Conservation (phyloP, 768 basidiomycete genomes). For the Pisolithus marmoratus region DNA sequence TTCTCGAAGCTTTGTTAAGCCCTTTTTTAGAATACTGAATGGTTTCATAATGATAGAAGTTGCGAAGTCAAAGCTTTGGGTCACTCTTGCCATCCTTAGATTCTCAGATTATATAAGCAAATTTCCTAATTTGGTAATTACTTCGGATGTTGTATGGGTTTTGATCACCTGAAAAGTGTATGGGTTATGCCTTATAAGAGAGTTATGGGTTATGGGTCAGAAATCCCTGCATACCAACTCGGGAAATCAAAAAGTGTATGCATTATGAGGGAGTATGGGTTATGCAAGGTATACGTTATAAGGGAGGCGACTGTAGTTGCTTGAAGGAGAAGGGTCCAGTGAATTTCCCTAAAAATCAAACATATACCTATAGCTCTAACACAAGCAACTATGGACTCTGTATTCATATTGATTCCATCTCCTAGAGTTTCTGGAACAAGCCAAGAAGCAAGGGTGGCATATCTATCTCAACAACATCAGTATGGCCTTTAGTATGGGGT, state of each 20-base stretch:
- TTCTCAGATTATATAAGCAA: neutral
- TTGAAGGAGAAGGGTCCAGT: too few relatives aligned
- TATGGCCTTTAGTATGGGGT: neutral
- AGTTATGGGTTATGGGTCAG: neutral
- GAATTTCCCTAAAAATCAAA: too few relatives aligned
- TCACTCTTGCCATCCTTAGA: neutral
- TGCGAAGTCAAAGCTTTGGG: neutral
- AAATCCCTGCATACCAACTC: neutral
- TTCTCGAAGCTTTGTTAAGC: conserved; percentile 11
- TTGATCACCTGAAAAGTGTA: neutral
- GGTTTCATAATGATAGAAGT: conserved; percentile 4
- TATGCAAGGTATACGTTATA: too few relatives aligned
- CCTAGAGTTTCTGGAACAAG: too few relatives aligned
- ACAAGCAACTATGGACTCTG: too few relatives aligned
- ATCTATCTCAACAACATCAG: too few relatives aligned
- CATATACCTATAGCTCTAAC: too few relatives aligned
- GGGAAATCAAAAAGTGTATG: neutral
- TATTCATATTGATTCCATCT: too few relatives aligned
- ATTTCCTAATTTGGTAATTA: conserved; percentile 1
- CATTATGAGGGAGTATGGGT: neutral
- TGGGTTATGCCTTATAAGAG: neutral
- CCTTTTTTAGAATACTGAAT: conserved; percentile 13
- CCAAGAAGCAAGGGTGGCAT: too few relatives aligned
- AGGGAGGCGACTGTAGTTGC: too few relatives aligned
- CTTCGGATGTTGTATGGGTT: neutral